phyloP scores from a whole-genome alignment of 1,284 basidiomycete species.

The Quambalaria eucalypti region DNA sequence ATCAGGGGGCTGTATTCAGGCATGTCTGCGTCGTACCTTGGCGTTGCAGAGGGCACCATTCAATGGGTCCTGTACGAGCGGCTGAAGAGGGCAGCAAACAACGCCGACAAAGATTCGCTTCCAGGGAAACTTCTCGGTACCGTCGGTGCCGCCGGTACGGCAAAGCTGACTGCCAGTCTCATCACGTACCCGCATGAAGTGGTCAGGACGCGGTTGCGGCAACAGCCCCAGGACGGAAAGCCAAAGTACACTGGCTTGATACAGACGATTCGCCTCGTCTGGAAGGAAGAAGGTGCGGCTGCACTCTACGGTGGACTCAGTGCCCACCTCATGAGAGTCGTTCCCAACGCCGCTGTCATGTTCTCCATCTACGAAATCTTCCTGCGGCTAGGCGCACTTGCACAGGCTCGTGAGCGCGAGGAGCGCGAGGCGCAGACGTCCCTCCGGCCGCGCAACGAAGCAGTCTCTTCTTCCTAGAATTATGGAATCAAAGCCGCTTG shows the following conservation, averaged over 20 bases:
- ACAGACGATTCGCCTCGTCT: constrained; percentile 75
- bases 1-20: constrained; percentile 86
- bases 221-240: constrained; percentile 54
- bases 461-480: too few species aligned
- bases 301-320: constrained; percentile 85
- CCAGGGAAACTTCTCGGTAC: constrained; percentile 64
- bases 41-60: constrained; percentile 91
- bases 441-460: not conserved
- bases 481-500: too few species aligned
- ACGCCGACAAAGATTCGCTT: constrained; percentile 17
- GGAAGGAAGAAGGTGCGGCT: constrained; percentile 77
- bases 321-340: constrained; percentile 89
- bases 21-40: constrained; percentile 84
- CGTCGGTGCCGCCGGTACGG: constrained; percentile 80
- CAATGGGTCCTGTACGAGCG: constrained; percentile 96
- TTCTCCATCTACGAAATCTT: constrained; percentile 55
- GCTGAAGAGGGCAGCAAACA: constrained; percentile 54
- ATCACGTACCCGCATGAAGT: constrained; percentile 97
- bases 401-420: not conserved
- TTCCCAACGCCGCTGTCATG: constrained; percentile 85
- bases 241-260: constrained; percentile 73
- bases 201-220: constrained; percentile 79
- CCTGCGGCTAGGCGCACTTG: constrained; percentile 24
- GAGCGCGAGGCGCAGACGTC: not conserved
- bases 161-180: constrained; percentile 83